Evolutionary conservation across 257 asterid species (phyloP).

Genomic region (Verbascum thapsus): DNA sequence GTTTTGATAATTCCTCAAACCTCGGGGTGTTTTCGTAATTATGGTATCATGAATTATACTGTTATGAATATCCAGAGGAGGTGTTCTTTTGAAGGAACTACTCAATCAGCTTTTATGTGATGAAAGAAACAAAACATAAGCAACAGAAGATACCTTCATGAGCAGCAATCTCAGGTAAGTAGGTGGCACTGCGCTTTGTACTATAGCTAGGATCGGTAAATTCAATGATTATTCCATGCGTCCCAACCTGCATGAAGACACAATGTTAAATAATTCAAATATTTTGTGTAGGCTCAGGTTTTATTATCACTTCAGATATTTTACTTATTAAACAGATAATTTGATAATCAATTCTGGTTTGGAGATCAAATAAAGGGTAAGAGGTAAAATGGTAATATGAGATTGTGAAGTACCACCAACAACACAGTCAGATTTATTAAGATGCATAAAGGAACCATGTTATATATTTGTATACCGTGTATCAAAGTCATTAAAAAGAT

Average conservation of each 20-base stretch:
- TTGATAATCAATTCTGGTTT: not conserved
- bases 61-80: too few relatives aligned
- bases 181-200: conserved; percentile 80
- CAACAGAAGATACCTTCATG: conserved; percentile 71
- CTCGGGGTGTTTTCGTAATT: too few relatives aligned
- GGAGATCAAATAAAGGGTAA: not conserved
- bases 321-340: not conserved
- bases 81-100: too few relatives aligned
- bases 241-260: conserved; percentile 68
- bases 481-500: too few relatives aligned
- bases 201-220: conserved; percentile 76
- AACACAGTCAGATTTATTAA: not conserved
- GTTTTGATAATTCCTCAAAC: too few relatives aligned
- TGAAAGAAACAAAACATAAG: conserved; percentile 12
- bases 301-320: too few relatives aligned
- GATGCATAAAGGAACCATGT: too few relatives aligned
- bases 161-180: conserved; percentile 97
- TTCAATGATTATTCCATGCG: conserved; percentile 93
- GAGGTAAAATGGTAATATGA: not conserved
- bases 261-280: too few relatives aligned
- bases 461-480: too few relatives aligned
- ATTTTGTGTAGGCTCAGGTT: too few relatives aligned
- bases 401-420: not conserved
- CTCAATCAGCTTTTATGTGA: too few relatives aligned
- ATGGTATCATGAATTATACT: too few relatives aligned